phyloP scores from a whole-genome alignment of 1,284 basidiomycete genomes.

The Cryptococcus deneoformans region DNA sequence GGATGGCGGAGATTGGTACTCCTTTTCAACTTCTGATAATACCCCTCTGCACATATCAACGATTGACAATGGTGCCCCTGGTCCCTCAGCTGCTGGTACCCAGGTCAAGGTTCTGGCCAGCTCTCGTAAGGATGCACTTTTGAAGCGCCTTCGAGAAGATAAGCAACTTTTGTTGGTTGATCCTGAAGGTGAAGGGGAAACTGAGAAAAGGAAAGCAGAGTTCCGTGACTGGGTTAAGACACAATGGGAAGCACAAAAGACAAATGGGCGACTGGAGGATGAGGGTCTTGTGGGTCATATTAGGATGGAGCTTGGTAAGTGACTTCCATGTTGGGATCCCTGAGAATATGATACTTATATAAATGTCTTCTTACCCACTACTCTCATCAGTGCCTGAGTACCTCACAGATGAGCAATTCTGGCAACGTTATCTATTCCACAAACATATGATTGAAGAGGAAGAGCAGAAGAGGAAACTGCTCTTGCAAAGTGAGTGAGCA shows the following conservation, averaged over 20 bases:
- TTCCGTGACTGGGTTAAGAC: slow-evolving; percentile 64
- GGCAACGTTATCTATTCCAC: slow-evolving; percentile 90
- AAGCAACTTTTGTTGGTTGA: slow-evolving; percentile 72
- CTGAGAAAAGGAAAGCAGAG: slow-evolving; percentile 53
- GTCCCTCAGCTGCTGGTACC: not conserved
- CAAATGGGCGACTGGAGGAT: slow-evolving; percentile 46
- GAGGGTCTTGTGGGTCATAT: slow-evolving; percentile 59
- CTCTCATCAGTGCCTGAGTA: slow-evolving; percentile 62
- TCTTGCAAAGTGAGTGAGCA: slow-evolving; percentile 66
- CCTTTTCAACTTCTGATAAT: slow-evolving; percentile 47
- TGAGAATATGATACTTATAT: not conserved
- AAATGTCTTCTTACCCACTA: not conserved
- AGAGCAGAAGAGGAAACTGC: slow-evolving; percentile 72
- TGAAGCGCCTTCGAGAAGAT: slow-evolving; percentile 71
- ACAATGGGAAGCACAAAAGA: slow-evolving; percentile 51
- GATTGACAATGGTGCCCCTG: not conserved
- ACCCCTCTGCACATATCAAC: not conserved
- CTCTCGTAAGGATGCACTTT: slow-evolving; percentile 66
- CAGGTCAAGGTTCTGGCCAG: slow-evolving; percentile 34
- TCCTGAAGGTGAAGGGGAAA: slow-evolving; percentile 61
- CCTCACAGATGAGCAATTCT: slow-evolving; percentile 70
- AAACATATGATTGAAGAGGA: slow-evolving; percentile 79
- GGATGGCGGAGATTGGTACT: slow-evolving; percentile 82
- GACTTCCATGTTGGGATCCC: slow-evolving; percentile 31
- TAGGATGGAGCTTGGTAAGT: slow-evolving; percentile 57